Conservation (phyloP, 345 rosid genomes). For the Hibiscus trionum region DNA sequence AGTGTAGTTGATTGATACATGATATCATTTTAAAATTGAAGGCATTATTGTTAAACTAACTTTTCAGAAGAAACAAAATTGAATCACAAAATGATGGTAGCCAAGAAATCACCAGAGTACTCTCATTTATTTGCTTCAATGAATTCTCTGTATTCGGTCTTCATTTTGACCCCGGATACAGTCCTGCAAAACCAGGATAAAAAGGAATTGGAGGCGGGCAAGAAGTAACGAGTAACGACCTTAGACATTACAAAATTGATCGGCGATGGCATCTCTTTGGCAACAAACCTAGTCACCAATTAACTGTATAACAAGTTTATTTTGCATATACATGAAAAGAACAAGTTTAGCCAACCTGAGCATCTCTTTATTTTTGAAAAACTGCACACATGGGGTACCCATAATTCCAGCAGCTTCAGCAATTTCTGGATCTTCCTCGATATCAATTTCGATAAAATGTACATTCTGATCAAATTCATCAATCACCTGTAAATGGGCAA, state of each 20-base stretch:
- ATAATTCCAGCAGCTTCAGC: slow-evolving; percentile 96
- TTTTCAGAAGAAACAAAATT: slow-evolving; percentile 3
- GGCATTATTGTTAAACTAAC: background rate
- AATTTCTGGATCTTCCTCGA: slow-evolving; percentile 90
- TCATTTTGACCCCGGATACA: slow-evolving; percentile 88
- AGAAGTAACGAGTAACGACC: background rate
- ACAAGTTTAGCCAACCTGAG: slow-evolving; percentile 41
- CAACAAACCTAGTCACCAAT: background rate
- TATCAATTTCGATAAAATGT: slow-evolving; percentile 90
- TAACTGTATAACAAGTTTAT: background rate
- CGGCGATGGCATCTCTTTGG: background rate
- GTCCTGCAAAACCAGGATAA: slow-evolving; percentile 38
- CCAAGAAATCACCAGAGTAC: background rate
- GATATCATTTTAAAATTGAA: background rate
- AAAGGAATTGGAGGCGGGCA: background rate
- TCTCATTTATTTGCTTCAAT: slow-evolving; percentile 73
- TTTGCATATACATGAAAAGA: background rate
- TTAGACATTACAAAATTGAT: background rate
- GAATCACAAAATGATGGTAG: slow-evolving; percentile 1
- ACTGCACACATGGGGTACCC: slow-evolving; percentile 97
- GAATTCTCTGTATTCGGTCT: slow-evolving; percentile 87
- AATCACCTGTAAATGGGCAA: slow-evolving; percentile 50
- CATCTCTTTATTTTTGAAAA: slow-evolving; percentile 91
- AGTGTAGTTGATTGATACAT: slow-evolving; percentile 1
- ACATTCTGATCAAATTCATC: slow-evolving; percentile 82